Percentiles rank a stretch among this genome's conserved stretches.
Evolutionary conservation across 768 basidiomycete species (phyloP).

Genomic region (Lactarius quietus): DNA sequence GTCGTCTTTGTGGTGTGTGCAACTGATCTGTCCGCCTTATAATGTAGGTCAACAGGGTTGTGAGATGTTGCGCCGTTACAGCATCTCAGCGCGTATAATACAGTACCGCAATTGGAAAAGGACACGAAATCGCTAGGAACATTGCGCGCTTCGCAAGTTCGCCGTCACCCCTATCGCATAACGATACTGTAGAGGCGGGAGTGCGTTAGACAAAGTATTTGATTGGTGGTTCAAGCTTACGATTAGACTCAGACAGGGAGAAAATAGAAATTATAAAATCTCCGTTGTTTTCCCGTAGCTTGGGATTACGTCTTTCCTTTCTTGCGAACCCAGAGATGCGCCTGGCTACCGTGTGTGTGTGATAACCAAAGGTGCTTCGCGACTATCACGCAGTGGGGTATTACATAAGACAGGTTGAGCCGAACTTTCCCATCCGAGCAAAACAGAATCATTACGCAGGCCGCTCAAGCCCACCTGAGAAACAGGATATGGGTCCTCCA

Average conservation of each 20-base stretch:
- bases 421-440: background rate
- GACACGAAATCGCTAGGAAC: background rate
- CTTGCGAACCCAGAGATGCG: background rate
- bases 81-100: background rate
- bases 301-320: conserved; percentile 8
- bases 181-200: background rate
- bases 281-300: background rate
- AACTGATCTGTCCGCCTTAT: too few relatives aligned
- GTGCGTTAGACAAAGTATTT: background rate
- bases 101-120: background rate
- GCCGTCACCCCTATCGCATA: background rate
- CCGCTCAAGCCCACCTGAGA: background rate
- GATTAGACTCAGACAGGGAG: background rate
- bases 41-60: too few relatives aligned
- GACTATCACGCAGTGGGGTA: background rate
- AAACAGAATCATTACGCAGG: background rate
- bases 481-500: background rate
- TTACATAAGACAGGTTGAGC: conserved; percentile 7
- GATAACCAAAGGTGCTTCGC: background rate
- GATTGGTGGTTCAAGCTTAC: background rate
- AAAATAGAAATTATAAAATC: conserved; percentile 4
- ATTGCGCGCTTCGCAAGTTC: background rate
- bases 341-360: background rate
- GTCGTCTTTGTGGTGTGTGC: background rate
- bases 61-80: background rate